phyloP scores from a whole-genome alignment of 176 grass and related monocot species.

The Melocanna baccifera region DNA sequence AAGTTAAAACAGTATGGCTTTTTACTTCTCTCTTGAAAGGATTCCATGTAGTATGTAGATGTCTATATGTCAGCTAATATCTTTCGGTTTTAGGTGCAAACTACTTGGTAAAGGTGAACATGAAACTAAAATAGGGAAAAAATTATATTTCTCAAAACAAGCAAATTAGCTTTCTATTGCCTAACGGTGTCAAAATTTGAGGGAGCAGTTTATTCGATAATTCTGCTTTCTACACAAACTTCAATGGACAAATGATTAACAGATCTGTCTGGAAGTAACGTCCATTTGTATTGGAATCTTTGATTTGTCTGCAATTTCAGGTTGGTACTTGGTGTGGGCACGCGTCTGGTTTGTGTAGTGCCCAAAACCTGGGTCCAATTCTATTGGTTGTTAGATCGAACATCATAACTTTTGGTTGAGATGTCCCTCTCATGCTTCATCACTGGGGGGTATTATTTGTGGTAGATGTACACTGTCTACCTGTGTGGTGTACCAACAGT shows the following conservation, averaged over 20 bases:
- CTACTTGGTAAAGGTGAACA: background rate
- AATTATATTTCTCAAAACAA: background rate
- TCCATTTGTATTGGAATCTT: background rate
- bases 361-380: conserved; percentile 35
- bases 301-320: conserved; percentile 27
- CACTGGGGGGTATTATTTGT: conserved; percentile 38
- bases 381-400: conserved; percentile 56
- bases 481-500: conserved; percentile 45
- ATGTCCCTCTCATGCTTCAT: conserved; percentile 44
- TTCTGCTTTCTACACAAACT: background rate
- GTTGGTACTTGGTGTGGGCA: conserved; percentile 30
- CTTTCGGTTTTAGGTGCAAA: background rate
- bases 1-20: background rate
- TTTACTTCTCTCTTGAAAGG: background rate
- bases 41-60: background rate
- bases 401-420: conserved; percentile 46
- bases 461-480: conserved; percentile 42
- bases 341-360: conserved; percentile 18
- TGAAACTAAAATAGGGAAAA: no score
- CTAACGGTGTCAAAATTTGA: background rate
- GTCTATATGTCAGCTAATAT: background rate
- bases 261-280: conserved; percentile 25
- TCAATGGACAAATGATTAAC: conserved; percentile 12
- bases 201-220: background rate
- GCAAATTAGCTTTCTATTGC: background rate